Evolutionary conservation across 345 rosid genomes (phyloP).

Genomic region (Heritiera fomes): DNA sequence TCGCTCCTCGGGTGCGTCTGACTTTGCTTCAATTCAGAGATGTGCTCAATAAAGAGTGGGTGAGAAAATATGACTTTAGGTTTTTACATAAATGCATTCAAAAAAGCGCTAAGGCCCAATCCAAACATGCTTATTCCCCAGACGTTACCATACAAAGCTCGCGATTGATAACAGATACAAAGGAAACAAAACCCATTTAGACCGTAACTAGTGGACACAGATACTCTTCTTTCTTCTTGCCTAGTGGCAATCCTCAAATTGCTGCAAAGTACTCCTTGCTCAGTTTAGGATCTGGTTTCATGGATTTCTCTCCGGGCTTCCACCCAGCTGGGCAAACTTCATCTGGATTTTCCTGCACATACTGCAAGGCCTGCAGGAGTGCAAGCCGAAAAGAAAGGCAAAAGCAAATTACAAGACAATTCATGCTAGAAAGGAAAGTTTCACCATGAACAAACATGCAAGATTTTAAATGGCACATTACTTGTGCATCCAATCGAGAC

Average conservation of each 20-base stretch:
- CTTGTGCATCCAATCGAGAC: not conserved
- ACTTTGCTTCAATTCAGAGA: too few species aligned
- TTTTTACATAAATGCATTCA: conserved; percentile 5
- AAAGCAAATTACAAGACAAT: not conserved
- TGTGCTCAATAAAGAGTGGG: not conserved
- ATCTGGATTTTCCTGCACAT: conserved; percentile 94
- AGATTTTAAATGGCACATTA: not conserved
- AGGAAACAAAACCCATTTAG: not conserved
- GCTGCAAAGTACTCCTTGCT: conserved; percentile 93
- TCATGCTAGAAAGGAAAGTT: not conserved
- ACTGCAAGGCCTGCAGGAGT: conserved; percentile 78
- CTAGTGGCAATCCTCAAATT: conserved; percentile 30
- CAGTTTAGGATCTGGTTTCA: conserved; percentile 95
- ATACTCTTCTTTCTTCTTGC: not conserved
- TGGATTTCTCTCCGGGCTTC: conserved; percentile 98
- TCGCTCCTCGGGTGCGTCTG: too few species aligned
- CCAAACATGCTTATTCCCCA: not conserved
- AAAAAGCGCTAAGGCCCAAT: not conserved
- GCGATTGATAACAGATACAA: not conserved
- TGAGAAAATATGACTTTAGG: not conserved
- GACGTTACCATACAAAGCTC: conserved; percentile 2
- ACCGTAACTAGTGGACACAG: not conserved
- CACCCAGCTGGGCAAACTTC: conserved; percentile 99
- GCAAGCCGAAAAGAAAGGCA: not conserved
- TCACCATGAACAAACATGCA: not conserved